Evolutionary conservation across 2,329 filamentous ascomycete genomes (phyloP), one percentile per base, ranked within the genome.

Genomic region (Ustilaginoidea virens): DNA sequence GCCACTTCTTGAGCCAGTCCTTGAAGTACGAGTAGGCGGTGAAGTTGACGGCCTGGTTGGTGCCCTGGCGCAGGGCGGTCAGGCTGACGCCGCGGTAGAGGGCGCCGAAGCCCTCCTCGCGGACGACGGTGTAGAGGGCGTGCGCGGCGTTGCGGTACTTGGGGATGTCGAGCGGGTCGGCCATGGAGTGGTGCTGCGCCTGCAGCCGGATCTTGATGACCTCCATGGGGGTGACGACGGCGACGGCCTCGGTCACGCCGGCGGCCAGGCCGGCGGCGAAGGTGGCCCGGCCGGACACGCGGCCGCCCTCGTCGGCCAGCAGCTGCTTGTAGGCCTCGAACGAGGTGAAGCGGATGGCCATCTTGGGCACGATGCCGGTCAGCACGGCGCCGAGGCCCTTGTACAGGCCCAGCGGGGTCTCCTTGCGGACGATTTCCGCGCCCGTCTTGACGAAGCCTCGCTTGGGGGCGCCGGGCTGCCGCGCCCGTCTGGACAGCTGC

Each of bases 11-110:
- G 29, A 96, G 65, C 29, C 63, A 62, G 35, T 79, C 70, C 62
- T 93, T 92, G 57, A 98, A 77, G 56, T 96, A 83, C 1, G 80
- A 80, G 61, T 98, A 98, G 8, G 90, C 87, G 10, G 87, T 96
- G 64, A 98, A 98, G 65, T 98, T 98, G 55, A 87, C 85, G 26
- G 92, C 90, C 63, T 98, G 90, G 60, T 98, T 98, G 38, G 79
- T 85, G 39, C 90, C 90, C 63, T 98, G 90, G 33, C 90, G 72
- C 43, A 98, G 66, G 1, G 90, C 90, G 2, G 90, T 98, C 34
- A 98, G 67, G 17, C 80, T 83, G 5, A 98, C 90, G 51, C 90
- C 90, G 35, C 90, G 80, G 61, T 93, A 98, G 20, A 98, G 60
- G 5, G 86, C 80, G 32, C 81, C 74, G 41, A 80, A 53, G 1